Base-by-base conservation (phyloP, 208 protist genomes). In the Leishmania mexicana region DNA sequence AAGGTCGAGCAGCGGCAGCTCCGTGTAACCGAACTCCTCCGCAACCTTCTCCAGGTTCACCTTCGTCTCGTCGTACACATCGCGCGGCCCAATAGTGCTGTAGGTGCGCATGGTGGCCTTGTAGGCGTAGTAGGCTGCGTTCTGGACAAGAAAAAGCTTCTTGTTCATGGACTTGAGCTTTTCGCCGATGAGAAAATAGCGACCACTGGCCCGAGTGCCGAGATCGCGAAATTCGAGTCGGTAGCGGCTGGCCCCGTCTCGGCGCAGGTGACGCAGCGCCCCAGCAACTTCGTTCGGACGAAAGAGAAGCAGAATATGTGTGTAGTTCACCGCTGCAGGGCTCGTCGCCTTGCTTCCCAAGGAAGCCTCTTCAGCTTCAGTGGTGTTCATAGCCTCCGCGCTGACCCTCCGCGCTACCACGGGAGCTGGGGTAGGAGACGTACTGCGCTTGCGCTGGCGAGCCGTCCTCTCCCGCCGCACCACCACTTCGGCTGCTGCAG, bases 11-110 rank as follows among this genome's bases (percentile, higher is more conserved):
- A 94, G 79, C 38, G 93, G 93, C 31, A 89, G 62, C 78, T 91
- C 88, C 47, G 84, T 86, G 85, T 88, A 95, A 60, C 93, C 93
- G 53, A 96, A 95, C 86, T 96, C 91, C 84, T 87, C 88, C 28
- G 90, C 90, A 13, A 92, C 86, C 53, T 85, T 87, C 74, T 88
- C 75, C 28, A 96, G 86, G 31, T 85, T 64, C 60, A 94, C 84
- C 45, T 83, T 45, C 21, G 74, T 76, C 86, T 91, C 90, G 75
- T 94, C 79, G 86, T 94, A 96, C 28, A 94, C 87, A 38, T 87
- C 86, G 8, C 78, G 65, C n/a, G 89, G 88, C 28, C 88, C 86
- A 13, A 96, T 81, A 15, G 89, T 83, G 85, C 88, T 88, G 81
- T 96, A 96, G 28, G 84, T 85, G 31, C 85, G 81, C 93, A 96